Base-by-base conservation (phyloP, 441 rosid genomes). In the Biscutella laevigata region DNA sequence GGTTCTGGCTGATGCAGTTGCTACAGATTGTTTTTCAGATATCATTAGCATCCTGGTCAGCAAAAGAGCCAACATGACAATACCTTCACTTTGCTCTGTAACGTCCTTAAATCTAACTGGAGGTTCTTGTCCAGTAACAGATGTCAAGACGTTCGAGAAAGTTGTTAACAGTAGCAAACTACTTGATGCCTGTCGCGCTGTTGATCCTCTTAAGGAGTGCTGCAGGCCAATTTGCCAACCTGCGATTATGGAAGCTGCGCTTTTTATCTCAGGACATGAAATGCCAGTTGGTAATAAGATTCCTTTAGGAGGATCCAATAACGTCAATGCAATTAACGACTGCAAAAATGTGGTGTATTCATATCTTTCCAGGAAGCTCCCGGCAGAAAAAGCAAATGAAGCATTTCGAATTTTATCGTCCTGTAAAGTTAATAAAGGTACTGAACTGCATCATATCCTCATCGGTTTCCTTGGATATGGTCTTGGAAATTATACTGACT, bases 381-480 rank as follows among this genome's bases (percentile, higher is more conserved):
- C 84, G 7, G 64, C 71, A 67, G 81, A 81, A 66, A 77, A 58
- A 19, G 94, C 95, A 30, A 81, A 83, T 59, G 10, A 70, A 6
- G 94, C 95, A 12, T 91, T 87, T 66, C 82, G 98, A 29, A 80
- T 77, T 65, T 65, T 91, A 50, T 84, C 96, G 22, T 70, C 95
- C 26, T 91, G 98, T 86, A 91, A 87, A 74, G 91, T 85, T 62
- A 91, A 91, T 80, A 91, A 83, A 70, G 98, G 98, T 83, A 80
- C 13, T 9, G n/a, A 58, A 45, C 17, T 12, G 22, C 6, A 35
- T 51, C 24, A 8, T 22, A 37, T 12, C 8, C 7, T n/a, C 34
- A 40, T 60, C 11, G 3, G 5, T 53, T 12, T 66, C 16, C 35
- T 62, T 45, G 5, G 0, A 15, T 28, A 60, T n/a, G n/a, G 9